Base-by-base conservation (phyloP, 257 asterid genomes). In the Salvia rosmarinus region DNA sequence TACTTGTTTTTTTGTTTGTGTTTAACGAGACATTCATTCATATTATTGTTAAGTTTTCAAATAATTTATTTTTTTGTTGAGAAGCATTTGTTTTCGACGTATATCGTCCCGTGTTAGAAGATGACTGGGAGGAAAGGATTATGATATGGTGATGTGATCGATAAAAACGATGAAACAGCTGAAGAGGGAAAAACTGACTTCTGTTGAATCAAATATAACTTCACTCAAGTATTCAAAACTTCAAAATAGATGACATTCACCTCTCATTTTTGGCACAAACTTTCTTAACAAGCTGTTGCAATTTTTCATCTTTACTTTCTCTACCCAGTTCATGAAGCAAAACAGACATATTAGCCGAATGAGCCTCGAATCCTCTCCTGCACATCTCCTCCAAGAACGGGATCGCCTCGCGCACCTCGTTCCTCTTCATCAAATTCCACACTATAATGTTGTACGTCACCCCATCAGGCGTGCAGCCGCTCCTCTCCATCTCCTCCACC, bases 371-470 rank as follows among this genome's bases (percentile, higher is more conserved):
- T 28, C 75, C 68, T 28, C 59, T 58, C 34, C 20, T 43, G 14
- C 65, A 44, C 75, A 70, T 70, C 13, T 57, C 75, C 68, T 70
- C 64, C 68, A 70, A 58, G 68, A 43, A 17, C 2, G 67, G 50
- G 14, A 57, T 70, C 14, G 67, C 70, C 42, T 64, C 55, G 6
- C 1, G 3, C 21, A 44, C 55, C 70, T 43, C 23, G 6, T 42
- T 64, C 46, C n/a, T 70, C 68, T 6, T 70, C 44, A 70, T 34
- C 68, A 70, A 43, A 32, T 61, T 64, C 67, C 28, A 51, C 8
- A 73, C 28, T 10, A 64, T 64, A 30, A 40, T 40, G 52, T 64
- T 73, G 59, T 64, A 64, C 0, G 67, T 64, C 59, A 73, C 78
- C 1, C 25, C 51, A 73, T 64, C 67, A 4, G 72, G 72, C 34